Base-by-base conservation (phyloP, 441 rosid genomes). In the Adansonia rubrostipa region DNA sequence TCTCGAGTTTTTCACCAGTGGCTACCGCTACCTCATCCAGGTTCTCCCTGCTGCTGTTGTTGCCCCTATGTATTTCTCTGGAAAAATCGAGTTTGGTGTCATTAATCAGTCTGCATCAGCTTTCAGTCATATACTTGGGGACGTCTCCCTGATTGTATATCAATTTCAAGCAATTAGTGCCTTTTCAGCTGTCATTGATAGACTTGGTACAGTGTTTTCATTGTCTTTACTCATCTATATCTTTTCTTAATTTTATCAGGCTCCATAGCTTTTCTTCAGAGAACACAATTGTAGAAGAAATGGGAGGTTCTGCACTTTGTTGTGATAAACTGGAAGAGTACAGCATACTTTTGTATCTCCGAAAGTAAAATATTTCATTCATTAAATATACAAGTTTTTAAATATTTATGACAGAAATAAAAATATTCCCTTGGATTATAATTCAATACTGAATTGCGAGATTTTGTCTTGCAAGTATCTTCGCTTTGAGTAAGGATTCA, bases 11-110 rank as follows among this genome's bases (percentile, higher is more conserved):
- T 95, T 93, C 90, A 95, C 99, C 75, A 93, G 33, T 82, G 99
- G 99, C 79, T 95, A 95, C 78, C 90, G 99, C 54, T 95, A 93
- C 81, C 91, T 95, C 80, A 95, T 95, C 86, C 99, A 95, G 90
- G 90, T 95, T 85, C 97, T 95, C 80, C 99, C 99, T 61, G 99
- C 92, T 80, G 99, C 99, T 77, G 94, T 95, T 77, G 96, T 95
- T 70, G 99, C 99, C 82, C 99, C 99, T 3, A 95, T 93, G 99
- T 95, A 88, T 83, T 95, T 95, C 88, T 93, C 99, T 2, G 98
- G 97, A 57, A 91, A 93, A 86, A 95, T 95, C 79, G 99, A 95
- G 91, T 95, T 95, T 86, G 99, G 99, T 80, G 98, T 95, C 82
- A 93, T 95, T 78, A 95, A 91, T 86, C 99, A 95, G 84, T 93